phyloP scores from a whole-genome alignment of 257 asterid species.

The Nicotiana tomentosiformis region DNA sequence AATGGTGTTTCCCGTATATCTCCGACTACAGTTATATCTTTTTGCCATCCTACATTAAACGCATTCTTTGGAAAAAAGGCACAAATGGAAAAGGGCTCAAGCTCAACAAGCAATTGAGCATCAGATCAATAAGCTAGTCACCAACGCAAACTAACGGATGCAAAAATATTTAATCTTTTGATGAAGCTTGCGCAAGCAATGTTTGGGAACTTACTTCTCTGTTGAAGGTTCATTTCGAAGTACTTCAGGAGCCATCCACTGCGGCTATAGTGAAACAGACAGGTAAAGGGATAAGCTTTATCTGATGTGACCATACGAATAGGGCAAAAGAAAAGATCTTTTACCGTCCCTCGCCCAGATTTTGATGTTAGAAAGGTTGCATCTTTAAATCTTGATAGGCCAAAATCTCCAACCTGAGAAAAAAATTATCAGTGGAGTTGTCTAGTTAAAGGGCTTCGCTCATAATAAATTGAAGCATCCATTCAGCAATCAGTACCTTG shows the following conservation, averaged over 20 bases:
- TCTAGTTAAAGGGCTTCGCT: background rate
- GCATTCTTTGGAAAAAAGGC: background rate
- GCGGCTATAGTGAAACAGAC: slow-evolving; percentile 42
- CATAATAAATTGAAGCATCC: background rate
- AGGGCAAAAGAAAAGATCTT: background rate
- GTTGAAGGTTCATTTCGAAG: slow-evolving; percentile 70
- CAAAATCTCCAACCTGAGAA: slow-evolving; percentile 73
- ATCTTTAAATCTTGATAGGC: slow-evolving; percentile 57
- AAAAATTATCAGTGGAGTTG: background rate
- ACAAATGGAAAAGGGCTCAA: background rate
- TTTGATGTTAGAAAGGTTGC: slow-evolving; percentile 51
- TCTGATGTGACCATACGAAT: background rate
- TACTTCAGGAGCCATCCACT: slow-evolving; percentile 94
- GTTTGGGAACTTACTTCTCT: slow-evolving; percentile 53
- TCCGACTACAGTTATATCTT: background rate
- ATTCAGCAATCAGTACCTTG: slow-evolving; percentile 40
- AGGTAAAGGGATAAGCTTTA: background rate
- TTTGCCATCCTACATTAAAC: background rate
- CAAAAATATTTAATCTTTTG: background rate
- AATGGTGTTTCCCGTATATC: too few species aligned
- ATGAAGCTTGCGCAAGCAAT: background rate
- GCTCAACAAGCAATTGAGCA: background rate
- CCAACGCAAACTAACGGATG: background rate
- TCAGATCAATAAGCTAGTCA: background rate
- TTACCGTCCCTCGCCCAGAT: slow-evolving; percentile 77